Conservation (phyloP, 208 protist genomes). For the Wallacemonas sp. region DNA sequence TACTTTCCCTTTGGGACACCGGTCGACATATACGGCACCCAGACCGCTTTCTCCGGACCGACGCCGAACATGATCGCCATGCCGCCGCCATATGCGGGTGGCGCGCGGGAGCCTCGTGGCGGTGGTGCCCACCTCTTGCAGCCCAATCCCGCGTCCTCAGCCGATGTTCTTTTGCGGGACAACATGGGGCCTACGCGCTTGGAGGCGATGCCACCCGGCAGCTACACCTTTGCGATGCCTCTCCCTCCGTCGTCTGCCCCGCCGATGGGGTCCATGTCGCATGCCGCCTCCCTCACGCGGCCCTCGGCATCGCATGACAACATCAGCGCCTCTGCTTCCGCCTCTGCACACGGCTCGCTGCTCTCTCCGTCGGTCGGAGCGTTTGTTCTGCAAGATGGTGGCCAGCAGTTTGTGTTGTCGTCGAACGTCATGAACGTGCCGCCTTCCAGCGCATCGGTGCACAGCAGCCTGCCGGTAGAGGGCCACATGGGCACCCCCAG, state of each 20-base stretch:
- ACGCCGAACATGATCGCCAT: conserved; percentile 1
- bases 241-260: not conserved
- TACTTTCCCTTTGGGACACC: conserved; percentile 12
- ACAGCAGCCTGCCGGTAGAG: not conserved
- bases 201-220: not conserved
- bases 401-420: conserved; percentile 42
- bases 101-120: not conserved
- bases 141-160: not conserved
- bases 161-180: not conserved
- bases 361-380: conserved; percentile 3
- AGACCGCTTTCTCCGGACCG: not conserved
- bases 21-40: conserved; percentile 3
- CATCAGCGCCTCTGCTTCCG: too few species aligned
- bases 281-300: too few species aligned
- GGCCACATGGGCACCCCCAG: not conserved
- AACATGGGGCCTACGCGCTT: not conserved
- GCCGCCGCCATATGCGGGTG: conserved; percentile 5
- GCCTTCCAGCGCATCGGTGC: not conserved
- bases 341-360: conserved; percentile 1
- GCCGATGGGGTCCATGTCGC: not conserved
- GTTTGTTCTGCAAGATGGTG: conserved; percentile 31
- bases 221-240: not conserved
- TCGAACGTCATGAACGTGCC: conserved; percentile 33
- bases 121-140: not conserved
- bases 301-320: not conserved